These are phyloP conservation scores for Aspergillus carlsbadensis DNA, from an alignment of 495 filamentous ascomycete genomes.

Conservation along the genomic window DNA sequence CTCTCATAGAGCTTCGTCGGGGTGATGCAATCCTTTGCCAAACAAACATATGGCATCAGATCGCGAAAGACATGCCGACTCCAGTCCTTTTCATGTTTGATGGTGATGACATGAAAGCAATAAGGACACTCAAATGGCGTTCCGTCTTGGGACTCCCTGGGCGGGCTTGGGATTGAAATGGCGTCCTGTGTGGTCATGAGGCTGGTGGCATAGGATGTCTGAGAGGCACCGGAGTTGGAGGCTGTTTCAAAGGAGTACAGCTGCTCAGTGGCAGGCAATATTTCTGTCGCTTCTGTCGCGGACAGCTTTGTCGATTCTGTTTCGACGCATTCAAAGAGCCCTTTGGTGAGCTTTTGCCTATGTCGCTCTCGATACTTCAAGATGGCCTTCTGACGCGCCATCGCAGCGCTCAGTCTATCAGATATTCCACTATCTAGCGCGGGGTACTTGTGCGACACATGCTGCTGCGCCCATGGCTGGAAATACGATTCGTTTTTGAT, in stretches of 20 bases:
- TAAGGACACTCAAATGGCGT: slow-evolving; percentile 29
- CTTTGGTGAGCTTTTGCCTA: slow-evolving; percentile 17
- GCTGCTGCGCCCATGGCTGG: not conserved
- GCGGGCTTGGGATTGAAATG: slow-evolving; percentile 7
- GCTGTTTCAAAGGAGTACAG: not conserved
- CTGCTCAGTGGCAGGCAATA: not conserved
- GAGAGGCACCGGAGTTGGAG: not conserved
- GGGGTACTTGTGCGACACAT: not conserved
- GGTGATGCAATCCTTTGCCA: slow-evolving; percentile 17
- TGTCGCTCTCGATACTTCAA: slow-evolving; percentile 23
- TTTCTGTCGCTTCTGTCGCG: not conserved
- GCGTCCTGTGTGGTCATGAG: not conserved
- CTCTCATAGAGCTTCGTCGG: slow-evolving; percentile 23
- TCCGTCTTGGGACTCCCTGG: slow-evolving; percentile 7
- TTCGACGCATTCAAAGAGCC: not conserved
- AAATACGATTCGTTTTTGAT: not conserved
- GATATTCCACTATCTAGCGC: not conserved
- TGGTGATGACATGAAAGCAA: slow-evolving; percentile 24
- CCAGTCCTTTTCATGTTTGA: slow-evolving; percentile 16
- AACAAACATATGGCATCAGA: slow-evolving; percentile 29
- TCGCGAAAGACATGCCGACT: slow-evolving; percentile 30
- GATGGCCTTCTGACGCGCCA: slow-evolving; percentile 11
- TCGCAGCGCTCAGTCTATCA: slow-evolving; percentile 4
- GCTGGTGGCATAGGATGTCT: not conserved
- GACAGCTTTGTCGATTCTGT: not conserved